Conservation (phyloP, 2,329 filamentous ascomycete genomes). For the Ophiocordyceps camponoti-rufipedis region DNA sequence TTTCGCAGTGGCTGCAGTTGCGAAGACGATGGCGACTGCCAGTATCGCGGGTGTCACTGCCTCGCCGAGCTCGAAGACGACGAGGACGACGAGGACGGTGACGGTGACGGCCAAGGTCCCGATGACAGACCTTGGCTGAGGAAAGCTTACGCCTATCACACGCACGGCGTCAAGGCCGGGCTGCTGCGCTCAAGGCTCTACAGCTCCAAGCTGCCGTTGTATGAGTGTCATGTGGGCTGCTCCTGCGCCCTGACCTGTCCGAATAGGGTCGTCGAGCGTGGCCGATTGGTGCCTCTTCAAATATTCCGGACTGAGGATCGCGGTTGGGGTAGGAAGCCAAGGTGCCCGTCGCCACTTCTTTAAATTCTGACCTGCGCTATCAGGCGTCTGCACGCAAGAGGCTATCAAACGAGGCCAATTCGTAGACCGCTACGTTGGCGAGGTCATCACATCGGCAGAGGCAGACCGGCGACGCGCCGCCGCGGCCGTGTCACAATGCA, state of each 20-base stretch:
- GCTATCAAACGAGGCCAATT: slow-evolving; percentile 56
- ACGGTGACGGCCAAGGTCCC: too few relatives aligned
- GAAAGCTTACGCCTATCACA: slow-evolving; percentile 45
- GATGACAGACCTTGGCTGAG: not conserved
- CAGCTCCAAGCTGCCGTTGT: slow-evolving; percentile 43
- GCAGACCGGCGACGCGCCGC: slow-evolving; percentile 44
- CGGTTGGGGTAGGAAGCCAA: slow-evolving; percentile 46
- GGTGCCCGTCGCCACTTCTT: not conserved
- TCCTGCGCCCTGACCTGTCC: slow-evolving; percentile 45
- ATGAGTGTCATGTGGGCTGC: slow-evolving; percentile 64
- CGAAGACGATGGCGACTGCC: slow-evolving; percentile 40
- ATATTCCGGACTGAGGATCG: slow-evolving; percentile 58
- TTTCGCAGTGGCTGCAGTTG: slow-evolving; percentile 58
- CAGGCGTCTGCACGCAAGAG: slow-evolving; percentile 45
- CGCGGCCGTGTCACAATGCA: slow-evolving; percentile 37
- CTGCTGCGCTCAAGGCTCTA: slow-evolving; percentile 33
- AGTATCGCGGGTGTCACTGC: slow-evolving; percentile 50
- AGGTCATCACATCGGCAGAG: slow-evolving; percentile 45
- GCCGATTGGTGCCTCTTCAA: slow-evolving; percentile 50
- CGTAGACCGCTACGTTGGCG: slow-evolving; percentile 62
- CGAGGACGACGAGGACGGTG: slow-evolving; percentile 11
- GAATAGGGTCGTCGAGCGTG: slow-evolving; percentile 60
- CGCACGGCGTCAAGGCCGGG: slow-evolving; percentile 30
- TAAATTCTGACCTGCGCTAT: not conserved
- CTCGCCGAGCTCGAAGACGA: slow-evolving; percentile 42